Evolutionary conservation across 148 eudicot species (phyloP).

Genomic region (Tetragonia tetragonoides): DNA sequence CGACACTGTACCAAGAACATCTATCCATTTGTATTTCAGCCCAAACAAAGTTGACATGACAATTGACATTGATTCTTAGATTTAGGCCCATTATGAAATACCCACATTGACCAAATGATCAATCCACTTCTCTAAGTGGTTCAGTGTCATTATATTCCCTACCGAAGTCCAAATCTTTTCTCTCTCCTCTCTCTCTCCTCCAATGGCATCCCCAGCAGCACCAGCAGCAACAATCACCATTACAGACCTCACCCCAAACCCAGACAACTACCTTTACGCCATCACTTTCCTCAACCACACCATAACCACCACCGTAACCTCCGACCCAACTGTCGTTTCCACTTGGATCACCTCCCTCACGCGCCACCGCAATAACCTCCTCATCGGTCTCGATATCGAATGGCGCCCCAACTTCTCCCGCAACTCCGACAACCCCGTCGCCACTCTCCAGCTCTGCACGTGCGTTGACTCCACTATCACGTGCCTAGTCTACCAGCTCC

Average conservation of each 20-base stretch:
- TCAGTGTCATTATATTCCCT: not conserved
- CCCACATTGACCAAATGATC: too few relatives aligned
- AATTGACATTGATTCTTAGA: too few relatives aligned
- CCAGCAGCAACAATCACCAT: constrained; percentile 22
- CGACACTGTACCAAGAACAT: too few relatives aligned
- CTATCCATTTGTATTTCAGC: too few relatives aligned
- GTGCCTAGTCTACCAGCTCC: constrained; percentile 52
- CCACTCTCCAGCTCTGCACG: constrained; percentile 51
- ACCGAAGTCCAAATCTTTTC: not conserved
- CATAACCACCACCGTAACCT: constrained; percentile 34
- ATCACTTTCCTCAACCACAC: constrained; percentile 17
- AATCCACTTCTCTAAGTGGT: too few relatives aligned
- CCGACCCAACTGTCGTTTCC: constrained; percentile 9
- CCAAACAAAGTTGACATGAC: too few relatives aligned
- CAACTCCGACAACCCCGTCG: constrained; percentile 35
- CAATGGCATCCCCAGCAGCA: constrained; percentile 20
- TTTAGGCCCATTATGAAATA: too few relatives aligned
- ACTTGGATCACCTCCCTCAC: constrained; percentile 24
- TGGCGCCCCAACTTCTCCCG: constrained; percentile 43
- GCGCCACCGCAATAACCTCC: constrained; percentile 19
- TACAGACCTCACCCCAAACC: constrained; percentile 10
- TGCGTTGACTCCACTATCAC: constrained; percentile 24
- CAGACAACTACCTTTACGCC: constrained; percentile 21
- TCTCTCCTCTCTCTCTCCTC: not conserved
- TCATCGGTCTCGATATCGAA: constrained; percentile 58